Base-by-base conservation (phyloP, 108 stramenopile genomes). In the Nitzschia sp. region DNA sequence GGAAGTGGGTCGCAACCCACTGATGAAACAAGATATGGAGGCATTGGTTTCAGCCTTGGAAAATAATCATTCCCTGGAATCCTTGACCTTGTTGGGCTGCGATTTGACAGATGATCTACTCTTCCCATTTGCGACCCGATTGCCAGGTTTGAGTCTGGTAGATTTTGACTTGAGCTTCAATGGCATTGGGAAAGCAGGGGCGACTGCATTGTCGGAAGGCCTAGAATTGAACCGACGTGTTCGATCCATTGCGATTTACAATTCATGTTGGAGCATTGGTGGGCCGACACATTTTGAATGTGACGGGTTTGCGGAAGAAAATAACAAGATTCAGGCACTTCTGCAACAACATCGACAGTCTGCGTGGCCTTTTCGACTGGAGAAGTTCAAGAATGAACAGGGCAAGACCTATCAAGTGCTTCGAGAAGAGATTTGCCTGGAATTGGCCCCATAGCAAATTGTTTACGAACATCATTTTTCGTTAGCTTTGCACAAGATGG, bases 141-240 rank as follows among this genome's bases (percentile, higher is more conserved):
- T 62, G 42, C 18, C 61, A 1, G 38, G 23, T 9, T 32, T 62
- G 36, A 8, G 25, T 26, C 61, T 62, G 2, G 23, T 26, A 23
- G 35, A 38, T 4, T 17, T 62, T 36, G 61, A 62, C 24, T 42
- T 62, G 5, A 42, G 42, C 38, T 62, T 62, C 26, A 62, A 62
- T 46, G n/a, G 17, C 6, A 32, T 62, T 62, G 61, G 42, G 46
- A 27, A 23, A 23, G 13, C 13, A 26, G 42, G 61, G 13, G 61
- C 25, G 9, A 23, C 1, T 6, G 61, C 61, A 8, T 42, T 62
- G 23, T 13, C 1, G 15, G 11, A 38, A n/a, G 42, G 42, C 25
- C 17, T 62, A 19, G 6, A 21, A 23, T 25, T 17, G 6, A 62
- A 62, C 23, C 19, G 24, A 2, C 24, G 19, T 21, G 13, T 62